Percentiles rank a stretch among this genome's conserved stretches.
Evolutionary conservation across 2,329 filamentous ascomycete species (phyloP).

Genomic region (Aspergillus piperis): DNA sequence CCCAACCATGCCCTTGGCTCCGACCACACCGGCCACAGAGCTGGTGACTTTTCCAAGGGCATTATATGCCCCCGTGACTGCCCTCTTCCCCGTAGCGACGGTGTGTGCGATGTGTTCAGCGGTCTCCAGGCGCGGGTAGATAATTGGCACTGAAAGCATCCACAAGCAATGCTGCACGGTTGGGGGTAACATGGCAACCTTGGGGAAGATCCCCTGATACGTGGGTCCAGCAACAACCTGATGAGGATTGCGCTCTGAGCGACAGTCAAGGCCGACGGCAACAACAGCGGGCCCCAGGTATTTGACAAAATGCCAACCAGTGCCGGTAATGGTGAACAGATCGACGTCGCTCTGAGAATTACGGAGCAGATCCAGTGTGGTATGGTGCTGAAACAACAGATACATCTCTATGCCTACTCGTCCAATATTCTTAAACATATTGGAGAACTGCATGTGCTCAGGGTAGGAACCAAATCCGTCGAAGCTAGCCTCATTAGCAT

Average conservation of each 20-base stretch:
- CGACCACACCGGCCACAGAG: constrained; percentile 91
- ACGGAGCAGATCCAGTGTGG: constrained; percentile 87
- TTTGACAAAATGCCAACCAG: constrained; percentile 98
- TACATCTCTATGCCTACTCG: constrained; percentile 97
- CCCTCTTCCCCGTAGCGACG: constrained; percentile 92
- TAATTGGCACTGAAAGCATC: constrained; percentile 87
- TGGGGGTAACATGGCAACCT: constrained; percentile 84
- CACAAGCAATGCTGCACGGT: constrained; percentile 96
- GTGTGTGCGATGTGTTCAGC: constrained; percentile 90
- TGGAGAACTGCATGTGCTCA: constrained; percentile 95
- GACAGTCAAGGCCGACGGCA: constrained; percentile 85
- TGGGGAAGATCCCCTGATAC: constrained; percentile 96
- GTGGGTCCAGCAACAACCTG: constrained; percentile 95
- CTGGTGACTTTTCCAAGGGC: constrained; percentile 92
- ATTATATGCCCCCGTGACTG: constrained; percentile 95
- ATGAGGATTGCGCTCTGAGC: constrained; percentile 84
- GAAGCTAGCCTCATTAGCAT: constrained; percentile 61
- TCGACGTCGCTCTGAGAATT: constrained; percentile 86
- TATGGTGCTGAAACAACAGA: constrained; percentile 96
- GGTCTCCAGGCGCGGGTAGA: constrained; percentile 88
- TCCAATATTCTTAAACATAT: constrained; percentile 98
- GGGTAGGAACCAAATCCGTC: constrained; percentile 97
- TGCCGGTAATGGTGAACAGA: constrained; percentile 94
- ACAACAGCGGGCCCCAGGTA: constrained; percentile 89
- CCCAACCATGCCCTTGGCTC: constrained; percentile 87